phyloP scores from a whole-genome alignment of 352 stramenopile genomes.

The Phytophthora cryptogea region DNA sequence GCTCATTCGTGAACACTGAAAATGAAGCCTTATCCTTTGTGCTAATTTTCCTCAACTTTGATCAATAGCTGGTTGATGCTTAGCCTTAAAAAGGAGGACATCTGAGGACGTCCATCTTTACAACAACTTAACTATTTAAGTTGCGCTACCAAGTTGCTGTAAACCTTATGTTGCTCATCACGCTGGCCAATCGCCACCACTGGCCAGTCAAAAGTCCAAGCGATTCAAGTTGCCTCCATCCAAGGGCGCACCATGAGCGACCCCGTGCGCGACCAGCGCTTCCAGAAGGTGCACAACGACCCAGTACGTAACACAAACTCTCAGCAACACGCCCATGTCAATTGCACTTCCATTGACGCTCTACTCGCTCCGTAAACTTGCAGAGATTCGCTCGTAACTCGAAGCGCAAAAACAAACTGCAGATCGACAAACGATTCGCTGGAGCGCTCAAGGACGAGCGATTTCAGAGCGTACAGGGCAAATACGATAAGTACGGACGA shows the following conservation, averaged over 20 bases:
- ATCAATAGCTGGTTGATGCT: not conserved
- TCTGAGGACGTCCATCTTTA: not conserved
- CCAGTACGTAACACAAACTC: slow-evolving; percentile 43
- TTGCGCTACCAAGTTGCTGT: not conserved
- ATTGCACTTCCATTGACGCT: slow-evolving; percentile 5
- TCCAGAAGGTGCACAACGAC: slow-evolving; percentile 88
- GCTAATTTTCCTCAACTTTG: too few species aligned
- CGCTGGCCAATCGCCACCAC: slow-evolving; percentile 2
- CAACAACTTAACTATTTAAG: not conserved
- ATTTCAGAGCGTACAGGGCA: slow-evolving; percentile 83
- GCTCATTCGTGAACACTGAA: too few species aligned
- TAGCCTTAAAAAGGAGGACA: not conserved
- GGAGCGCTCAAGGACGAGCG: slow-evolving; percentile 73
- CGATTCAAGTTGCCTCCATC: slow-evolving; percentile 12
- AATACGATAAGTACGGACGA: slow-evolving; percentile 89
- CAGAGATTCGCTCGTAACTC: slow-evolving; percentile 78
- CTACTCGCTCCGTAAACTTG: not conserved
- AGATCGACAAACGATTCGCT: slow-evolving; percentile 82
- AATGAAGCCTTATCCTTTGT: too few species aligned
- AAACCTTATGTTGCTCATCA: not conserved
- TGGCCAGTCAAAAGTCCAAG: slow-evolving; percentile 1
- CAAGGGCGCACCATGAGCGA: slow-evolving; percentile 36
- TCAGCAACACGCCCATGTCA: not conserved
- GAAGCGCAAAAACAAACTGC: slow-evolving; percentile 83
- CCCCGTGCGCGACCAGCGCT: slow-evolving; percentile 72